Evolutionary conservation across 805 yeast genomes (phyloP).

Genomic region (Hanseniaspora occidentalis): DNA sequence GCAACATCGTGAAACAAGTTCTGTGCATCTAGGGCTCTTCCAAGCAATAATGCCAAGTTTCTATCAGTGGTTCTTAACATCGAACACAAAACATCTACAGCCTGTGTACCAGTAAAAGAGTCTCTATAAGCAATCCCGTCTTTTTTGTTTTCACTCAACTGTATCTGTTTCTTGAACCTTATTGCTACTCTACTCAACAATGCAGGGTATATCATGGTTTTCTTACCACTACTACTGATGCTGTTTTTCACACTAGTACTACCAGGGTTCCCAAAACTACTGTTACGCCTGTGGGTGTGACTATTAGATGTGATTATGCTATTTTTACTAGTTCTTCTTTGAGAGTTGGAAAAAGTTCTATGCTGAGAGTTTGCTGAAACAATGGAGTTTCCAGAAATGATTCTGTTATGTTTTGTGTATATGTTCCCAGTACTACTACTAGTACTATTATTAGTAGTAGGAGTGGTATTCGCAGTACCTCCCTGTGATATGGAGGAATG

Average conservation of each 20-base stretch:
- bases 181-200: constrained; percentile 73
- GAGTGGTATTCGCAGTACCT: background rate
- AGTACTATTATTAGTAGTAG: too few relatives aligned
- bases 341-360: too few relatives aligned
- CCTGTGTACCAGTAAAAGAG: constrained; percentile 87
- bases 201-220: constrained; percentile 68
- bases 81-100: constrained; percentile 79
- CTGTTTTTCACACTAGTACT: background rate
- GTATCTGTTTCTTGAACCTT: constrained; percentile 56
- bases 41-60: constrained; percentile 75
- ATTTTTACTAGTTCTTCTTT: too few relatives aligned
- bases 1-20: constrained; percentile 91
- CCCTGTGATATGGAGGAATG: background rate
- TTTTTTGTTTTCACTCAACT: constrained; percentile 67
- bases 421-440: background rate
- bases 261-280: too few relatives aligned
- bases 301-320: too few relatives aligned
- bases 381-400: background rate
- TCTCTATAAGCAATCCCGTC: constrained; percentile 88
- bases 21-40: constrained; percentile 89
- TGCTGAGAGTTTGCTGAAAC: too few relatives aligned
- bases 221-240: background rate
- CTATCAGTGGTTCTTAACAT: constrained; percentile 85
- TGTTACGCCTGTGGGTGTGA: too few relatives aligned
- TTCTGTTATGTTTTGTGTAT: background rate